These are phyloP conservation scores for Leishmania arabica DNA, from an alignment of 208 protist species.

Conservation along the genomic window DNA sequence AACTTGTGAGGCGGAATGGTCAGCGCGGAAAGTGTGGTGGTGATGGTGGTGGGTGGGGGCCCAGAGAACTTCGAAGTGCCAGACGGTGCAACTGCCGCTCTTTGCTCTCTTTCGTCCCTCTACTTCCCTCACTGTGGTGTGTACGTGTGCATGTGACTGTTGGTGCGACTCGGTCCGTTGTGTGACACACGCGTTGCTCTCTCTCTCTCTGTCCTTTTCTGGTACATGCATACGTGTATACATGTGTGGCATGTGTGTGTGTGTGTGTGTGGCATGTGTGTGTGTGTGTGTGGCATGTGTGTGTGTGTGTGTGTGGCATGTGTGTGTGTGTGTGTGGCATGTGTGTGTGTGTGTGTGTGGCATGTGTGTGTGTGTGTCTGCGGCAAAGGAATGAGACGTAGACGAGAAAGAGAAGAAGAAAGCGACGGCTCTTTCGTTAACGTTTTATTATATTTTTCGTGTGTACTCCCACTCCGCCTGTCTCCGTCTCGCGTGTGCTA, in stretches of 20 bases:
- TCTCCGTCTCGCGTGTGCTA: background rate
- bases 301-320: too few relatives aligned
- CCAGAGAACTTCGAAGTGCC: background rate
- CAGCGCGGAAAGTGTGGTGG: background rate
- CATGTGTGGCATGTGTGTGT: background rate
- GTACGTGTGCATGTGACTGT: background rate
- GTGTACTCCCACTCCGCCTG: background rate
- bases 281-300: too few relatives aligned
- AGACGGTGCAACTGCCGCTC: background rate
- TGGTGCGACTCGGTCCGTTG: background rate
- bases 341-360: too few relatives aligned
- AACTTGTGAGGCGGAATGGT: background rate
- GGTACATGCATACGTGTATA: background rate
- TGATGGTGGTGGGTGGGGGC: background rate
- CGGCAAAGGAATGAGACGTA: background rate
- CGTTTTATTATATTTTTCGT: background rate
- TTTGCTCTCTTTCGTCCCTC: background rate
- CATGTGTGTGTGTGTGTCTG: background rate
- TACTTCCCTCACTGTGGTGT: background rate
- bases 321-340: too few relatives aligned
- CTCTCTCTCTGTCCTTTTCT: background rate
- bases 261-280: background rate
- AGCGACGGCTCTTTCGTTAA: background rate
- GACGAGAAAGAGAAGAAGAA: background rate
- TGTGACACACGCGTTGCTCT: slow-evolving; percentile 1